Evolutionary conservation across 176 grass and related monocot species (phyloP).

Genomic region (Zoysia japonica): DNA sequence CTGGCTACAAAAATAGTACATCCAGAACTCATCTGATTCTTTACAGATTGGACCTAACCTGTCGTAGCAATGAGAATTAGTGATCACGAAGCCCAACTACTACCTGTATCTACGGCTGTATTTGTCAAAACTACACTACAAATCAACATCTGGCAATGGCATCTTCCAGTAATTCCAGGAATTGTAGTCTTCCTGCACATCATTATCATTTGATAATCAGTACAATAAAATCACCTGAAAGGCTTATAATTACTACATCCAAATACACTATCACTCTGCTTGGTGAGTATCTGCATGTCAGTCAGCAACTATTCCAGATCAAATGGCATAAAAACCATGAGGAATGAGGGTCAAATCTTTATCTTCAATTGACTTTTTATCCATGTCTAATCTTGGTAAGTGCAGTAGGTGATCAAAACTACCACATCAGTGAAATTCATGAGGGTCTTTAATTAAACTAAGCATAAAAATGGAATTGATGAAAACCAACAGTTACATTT

Average conservation of each 20-base stretch:
- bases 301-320: not conserved
- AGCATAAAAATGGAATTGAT: conserved; percentile 26
- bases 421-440: not conserved
- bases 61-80: conserved; percentile 23
- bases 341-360: not conserved
- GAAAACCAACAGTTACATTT: not conserved
- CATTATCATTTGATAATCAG: conserved; percentile 33
- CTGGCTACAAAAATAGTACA: conserved; percentile 26
- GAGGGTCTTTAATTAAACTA: not conserved
- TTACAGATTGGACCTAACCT: conserved; percentile 36
- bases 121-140: conserved; percentile 49
- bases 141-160: conserved; percentile 56
- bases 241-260: not conserved
- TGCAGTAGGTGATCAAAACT: not conserved
- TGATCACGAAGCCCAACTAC: conserved; percentile 33
- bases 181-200: conserved; percentile 73
- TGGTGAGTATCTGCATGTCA: not conserved
- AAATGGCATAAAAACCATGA: not conserved
- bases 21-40: conserved; percentile 18
- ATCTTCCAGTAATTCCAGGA: conserved; percentile 88
- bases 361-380: not conserved
- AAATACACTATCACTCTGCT: not conserved
- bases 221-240: not conserved
- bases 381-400: not conserved
- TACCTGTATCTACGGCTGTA: conserved; percentile 37